These are phyloP conservation scores for Tarenaya hassleriana DNA, from an alignment of 345 rosid species.

Conservation along the genomic window DNA sequence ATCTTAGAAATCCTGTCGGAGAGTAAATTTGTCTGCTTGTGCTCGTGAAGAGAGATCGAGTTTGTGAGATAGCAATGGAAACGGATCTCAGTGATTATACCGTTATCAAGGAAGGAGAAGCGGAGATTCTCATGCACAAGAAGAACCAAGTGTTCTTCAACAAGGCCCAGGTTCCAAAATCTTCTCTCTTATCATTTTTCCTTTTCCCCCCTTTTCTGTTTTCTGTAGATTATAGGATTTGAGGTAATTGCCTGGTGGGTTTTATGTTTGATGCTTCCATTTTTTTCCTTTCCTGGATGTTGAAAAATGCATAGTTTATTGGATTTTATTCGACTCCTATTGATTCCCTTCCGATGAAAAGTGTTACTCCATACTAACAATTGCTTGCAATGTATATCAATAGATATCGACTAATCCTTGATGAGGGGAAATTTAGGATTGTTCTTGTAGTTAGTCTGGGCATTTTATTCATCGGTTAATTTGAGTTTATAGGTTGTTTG, in stretches of 20 bases:
- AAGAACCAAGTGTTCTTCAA: conserved; percentile 92
- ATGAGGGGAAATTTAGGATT: no score
- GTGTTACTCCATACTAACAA: no score
- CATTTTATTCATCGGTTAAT: no score
- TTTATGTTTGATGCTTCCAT: neutral
- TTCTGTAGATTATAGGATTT: conserved; percentile 8
- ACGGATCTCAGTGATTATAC: conserved; percentile 62
- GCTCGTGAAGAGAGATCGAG: conserved; percentile 3
- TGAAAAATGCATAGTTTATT: no score
- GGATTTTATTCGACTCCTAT: no score
- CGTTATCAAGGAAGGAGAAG: conserved; percentile 89
- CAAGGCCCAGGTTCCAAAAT: conserved; percentile 67
- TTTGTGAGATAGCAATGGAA: conserved; percentile 27
- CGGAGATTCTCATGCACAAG: conserved; percentile 89
- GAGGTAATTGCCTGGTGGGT: conserved; percentile 7
- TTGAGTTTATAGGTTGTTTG: no score
- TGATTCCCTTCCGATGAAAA: no score
- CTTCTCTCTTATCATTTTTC: no score
- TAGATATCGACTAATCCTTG: no score
- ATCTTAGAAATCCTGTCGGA: neutral
- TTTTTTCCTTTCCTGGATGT: no score
- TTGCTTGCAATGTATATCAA: no score
- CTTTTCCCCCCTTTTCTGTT: neutral
- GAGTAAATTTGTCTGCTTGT: neutral
- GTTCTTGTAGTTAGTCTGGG: no score